A percentile compares a stretch with the other conserved stretches of the same genome.
These are phyloP conservation scores for Syncephalastrum monosporum DNA, from an alignment of 371 early-diverging fungal genomes.

Conservation along the genomic window DNA sequence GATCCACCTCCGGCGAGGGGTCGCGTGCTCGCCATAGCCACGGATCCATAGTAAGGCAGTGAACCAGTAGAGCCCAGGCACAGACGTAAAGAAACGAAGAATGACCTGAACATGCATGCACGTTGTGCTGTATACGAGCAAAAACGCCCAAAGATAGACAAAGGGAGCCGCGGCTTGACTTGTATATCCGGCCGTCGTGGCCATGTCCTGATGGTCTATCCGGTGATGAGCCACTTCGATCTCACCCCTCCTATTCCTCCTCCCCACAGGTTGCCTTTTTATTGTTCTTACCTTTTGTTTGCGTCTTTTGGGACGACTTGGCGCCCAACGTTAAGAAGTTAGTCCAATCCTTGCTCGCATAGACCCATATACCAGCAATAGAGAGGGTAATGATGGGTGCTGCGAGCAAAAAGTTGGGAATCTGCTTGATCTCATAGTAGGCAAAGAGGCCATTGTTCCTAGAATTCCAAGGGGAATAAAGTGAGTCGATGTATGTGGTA, in stretches of 20 bases:
- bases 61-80: conserved; percentile 85
- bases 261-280: no score
- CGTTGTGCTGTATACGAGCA: conserved; percentile 61
- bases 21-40: conserved; percentile 11
- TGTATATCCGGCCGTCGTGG: conserved; percentile 6
- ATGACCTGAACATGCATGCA: conserved; percentile 92
- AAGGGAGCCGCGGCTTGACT: conserved; percentile 27
- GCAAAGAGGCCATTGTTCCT: conserved; percentile 81
- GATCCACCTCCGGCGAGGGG: conserved; percentile 16
- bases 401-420: conserved; percentile 90
- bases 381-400: conserved; percentile 76
- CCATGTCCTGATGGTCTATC: neutral
- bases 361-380: conserved; percentile 55
- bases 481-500: neutral
- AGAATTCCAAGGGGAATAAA: neutral
- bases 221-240: no score
- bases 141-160: conserved; percentile 68
- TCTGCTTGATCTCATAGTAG: conserved; percentile 79
- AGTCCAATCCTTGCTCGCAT: conserved; percentile 48
- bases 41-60: conserved; percentile 56
- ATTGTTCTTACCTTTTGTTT: neutral
- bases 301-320: neutral
- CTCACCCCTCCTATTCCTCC: no score
- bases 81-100: conserved; percentile 80
- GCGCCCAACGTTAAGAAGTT: conserved; percentile 60